Conservation (phyloP, 2,329 filamentous ascomycete species). For the Cadophora luteo-olivacea region DNA sequence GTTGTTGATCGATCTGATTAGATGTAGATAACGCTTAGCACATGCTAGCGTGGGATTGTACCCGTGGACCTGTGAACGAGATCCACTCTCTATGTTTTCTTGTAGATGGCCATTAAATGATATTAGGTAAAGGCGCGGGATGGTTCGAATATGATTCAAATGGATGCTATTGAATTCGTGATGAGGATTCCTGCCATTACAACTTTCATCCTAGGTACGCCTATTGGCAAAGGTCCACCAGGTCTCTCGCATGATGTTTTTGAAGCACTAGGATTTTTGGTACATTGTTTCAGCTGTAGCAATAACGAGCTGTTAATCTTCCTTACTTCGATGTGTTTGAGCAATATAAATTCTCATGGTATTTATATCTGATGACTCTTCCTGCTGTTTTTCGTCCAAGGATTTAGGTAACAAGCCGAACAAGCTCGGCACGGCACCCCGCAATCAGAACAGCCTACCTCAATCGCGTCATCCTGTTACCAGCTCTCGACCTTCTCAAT, state of each 20-base stretch:
- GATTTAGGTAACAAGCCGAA: not conserved
- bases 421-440: slow-evolving; percentile 8
- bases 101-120: not conserved
- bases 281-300: no score
- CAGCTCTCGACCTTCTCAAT: not conserved
- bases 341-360: no score
- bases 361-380: no score
- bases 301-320: no score
- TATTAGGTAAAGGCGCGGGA: not conserved
- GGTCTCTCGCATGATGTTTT: no score
- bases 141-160: not conserved
- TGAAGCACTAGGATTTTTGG: no score
- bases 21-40: slow-evolving; percentile 11
- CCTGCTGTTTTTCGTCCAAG: no score
- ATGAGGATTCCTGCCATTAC: no score
- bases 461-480: slow-evolving; percentile 2
- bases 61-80: not conserved
- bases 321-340: no score
- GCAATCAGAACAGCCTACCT: slow-evolving; percentile 14
- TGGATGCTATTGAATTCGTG: no score
- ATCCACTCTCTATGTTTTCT: not conserved
- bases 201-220: no score
- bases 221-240: no score
- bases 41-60: not conserved
- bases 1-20: slow-evolving; percentile 14